These are phyloP conservation scores for Thelonectria blattea DNA, from an alignment of 2,329 filamentous ascomycete species.

Conservation along the genomic window DNA sequence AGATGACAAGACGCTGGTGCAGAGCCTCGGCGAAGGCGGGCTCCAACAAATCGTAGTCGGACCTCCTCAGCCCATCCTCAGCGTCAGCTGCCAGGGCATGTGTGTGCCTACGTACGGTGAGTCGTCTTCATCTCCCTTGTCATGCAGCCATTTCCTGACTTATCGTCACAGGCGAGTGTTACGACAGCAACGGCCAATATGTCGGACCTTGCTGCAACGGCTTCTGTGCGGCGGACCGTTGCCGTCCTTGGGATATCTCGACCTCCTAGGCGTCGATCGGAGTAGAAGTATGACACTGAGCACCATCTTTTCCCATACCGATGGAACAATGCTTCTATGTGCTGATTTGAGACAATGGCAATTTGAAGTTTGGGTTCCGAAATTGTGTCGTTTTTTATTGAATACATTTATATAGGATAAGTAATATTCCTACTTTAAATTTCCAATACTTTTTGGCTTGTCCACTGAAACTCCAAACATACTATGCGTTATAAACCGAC, in stretches of 20 bases:
- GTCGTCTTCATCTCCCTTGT: not conserved
- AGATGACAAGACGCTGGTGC: conserved; percentile 40
- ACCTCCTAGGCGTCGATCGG: conserved; percentile 3
- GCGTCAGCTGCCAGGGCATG: conserved; percentile 50
- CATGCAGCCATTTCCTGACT: not conserved
- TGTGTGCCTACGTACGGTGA: conserved; percentile 50
- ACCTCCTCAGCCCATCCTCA: conserved; percentile 51
- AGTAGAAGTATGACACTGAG: not conserved
- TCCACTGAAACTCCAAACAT: not conserved
- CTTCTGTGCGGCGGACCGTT: conserved; percentile 50
- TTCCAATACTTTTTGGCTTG: not conserved
- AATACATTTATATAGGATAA: not conserved
- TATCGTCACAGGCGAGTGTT: conserved; percentile 41
- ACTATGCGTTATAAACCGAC: not conserved
- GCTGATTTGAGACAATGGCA: not conserved
- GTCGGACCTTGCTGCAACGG: conserved; percentile 52
- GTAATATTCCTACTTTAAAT: not conserved
- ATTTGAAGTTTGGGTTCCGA: not conserved
- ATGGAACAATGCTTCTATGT: not conserved
- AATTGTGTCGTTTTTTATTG: not conserved
- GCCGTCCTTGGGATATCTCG: conserved; percentile 44
- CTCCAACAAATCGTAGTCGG: conserved; percentile 50
- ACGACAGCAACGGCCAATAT: conserved; percentile 42
- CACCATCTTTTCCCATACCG: not conserved
- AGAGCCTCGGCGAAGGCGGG: conserved; percentile 37